Conservation (phyloP, 2,329 filamentous ascomycete genomes). For the Stemphylium beticola region DNA sequence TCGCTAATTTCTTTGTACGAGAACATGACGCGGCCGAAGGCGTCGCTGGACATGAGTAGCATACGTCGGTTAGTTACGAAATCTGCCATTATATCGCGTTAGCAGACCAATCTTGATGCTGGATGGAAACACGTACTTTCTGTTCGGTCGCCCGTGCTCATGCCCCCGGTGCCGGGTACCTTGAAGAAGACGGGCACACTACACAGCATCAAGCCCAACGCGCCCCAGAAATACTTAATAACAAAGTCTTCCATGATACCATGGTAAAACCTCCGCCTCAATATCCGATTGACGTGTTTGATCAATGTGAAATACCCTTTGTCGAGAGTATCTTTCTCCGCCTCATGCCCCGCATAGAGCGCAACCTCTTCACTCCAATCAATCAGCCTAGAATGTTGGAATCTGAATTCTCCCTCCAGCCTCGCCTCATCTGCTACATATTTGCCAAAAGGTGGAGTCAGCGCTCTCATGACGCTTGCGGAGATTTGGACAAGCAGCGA, state of each 20-base stretch:
- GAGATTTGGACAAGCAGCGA: constrained; percentile 90
- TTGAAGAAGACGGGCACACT: constrained; percentile 96
- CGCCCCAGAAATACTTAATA: constrained; percentile 99
- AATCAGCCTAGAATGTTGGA: constrained; percentile 91
- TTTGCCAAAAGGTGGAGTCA: constrained; percentile 96
- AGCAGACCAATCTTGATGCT: neutral
- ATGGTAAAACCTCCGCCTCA: constrained; percentile 89
- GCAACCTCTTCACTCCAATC: constrained; percentile 96
- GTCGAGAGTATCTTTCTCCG: constrained; percentile 94
- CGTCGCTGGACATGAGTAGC: constrained; percentile 87
- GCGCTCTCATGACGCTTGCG: constrained; percentile 87
- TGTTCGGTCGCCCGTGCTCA: constrained; percentile 72
- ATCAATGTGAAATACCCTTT: constrained; percentile 99
- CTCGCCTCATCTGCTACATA: constrained; percentile 96
- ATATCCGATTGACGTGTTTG: constrained; percentile 97
- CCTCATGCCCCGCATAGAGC: constrained; percentile 87
- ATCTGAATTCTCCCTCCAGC: constrained; percentile 93
- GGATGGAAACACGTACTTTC: constrained; percentile 56
- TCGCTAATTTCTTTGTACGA: constrained; percentile 85
- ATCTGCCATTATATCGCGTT: constrained; percentile 49
- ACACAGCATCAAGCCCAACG: constrained; percentile 87
- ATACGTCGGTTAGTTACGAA: constrained; percentile 95
- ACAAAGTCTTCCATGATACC: constrained; percentile 99
- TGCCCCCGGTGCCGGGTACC: constrained; percentile 66
- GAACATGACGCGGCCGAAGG: constrained; percentile 55